Percentiles rank a stretch among this genome's conserved stretches.
Evolutionary conservation across 2,329 filamentous ascomycete genomes (phyloP).

Genomic region (Xylariaceae sp.): DNA sequence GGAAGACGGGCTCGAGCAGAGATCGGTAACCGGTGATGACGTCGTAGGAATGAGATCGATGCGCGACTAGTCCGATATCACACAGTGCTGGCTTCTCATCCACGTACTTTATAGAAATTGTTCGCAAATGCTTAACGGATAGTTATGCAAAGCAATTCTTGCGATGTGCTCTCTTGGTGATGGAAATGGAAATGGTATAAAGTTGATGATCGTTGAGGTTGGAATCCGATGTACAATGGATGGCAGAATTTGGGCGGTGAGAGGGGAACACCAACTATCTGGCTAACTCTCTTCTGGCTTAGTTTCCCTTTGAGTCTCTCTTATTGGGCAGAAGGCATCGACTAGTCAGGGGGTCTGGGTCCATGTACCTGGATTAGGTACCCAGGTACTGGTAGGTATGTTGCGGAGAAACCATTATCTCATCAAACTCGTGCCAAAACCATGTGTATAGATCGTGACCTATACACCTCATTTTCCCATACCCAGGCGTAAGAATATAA

Average conservation of each 20-base stretch:
- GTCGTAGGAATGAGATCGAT: no score
- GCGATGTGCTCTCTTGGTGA: neutral
- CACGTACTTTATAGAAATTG: neutral
- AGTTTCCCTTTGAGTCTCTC: neutral
- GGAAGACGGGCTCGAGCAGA: no score
- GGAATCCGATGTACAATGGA: neutral
- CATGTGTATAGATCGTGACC: no score
- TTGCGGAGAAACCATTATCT: no score
- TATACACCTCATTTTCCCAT: no score
- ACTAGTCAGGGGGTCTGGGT: neutral
- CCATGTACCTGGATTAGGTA: neutral
- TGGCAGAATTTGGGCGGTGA: neutral
- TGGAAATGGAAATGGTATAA: neutral
- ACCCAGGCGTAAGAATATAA: no score
- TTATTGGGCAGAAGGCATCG: neutral
- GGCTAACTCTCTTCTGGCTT: neutral
- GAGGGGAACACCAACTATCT: neutral
- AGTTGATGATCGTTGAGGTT: neutral
- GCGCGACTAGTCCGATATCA: no score
- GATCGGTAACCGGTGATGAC: no score
- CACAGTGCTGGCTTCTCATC: no score
- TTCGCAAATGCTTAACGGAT: neutral
- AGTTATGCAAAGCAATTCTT: neutral
- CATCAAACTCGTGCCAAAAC: no score
- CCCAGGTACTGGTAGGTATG: neutral